Evolutionary conservation across 208 protist species (phyloP), one percentile per base, ranked within the genome.

Genomic region (Herpetomonas tarakana): DNA sequence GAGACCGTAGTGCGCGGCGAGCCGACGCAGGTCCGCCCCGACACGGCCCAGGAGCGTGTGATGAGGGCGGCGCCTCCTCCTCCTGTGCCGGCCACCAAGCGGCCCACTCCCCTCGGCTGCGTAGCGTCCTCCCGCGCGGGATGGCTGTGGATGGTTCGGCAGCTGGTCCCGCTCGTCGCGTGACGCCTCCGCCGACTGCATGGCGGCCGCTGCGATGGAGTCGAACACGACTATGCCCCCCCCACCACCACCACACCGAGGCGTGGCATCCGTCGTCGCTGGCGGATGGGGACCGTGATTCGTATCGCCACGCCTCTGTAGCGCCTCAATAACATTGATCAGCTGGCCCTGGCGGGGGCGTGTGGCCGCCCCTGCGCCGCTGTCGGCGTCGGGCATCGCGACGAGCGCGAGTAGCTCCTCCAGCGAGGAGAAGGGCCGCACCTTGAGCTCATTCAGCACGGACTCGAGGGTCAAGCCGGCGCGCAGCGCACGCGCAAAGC

Each of bases 151-250:
- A 14, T 14, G 38, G 6, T 22, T 46, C 28, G 0, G 56, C 57
- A 7, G 1, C 25, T 24, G 56, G 52, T n/a, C 28, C 38, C 19
- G 18, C 50, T 18, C 50, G 64, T 24, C 25, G 19, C 45, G 61
- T 28, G n/a, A 7, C 45, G 46, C 52, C 7, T 45, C 61, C 56
- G 46, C 29, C n/a, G 58, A 52, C 16, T 52, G 52, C 3, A 55
- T 46, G 18, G 50, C 84, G 25, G 73, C 69, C 2, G 62, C 81
- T 18, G 85, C 85, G 35, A 86, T 78, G 27, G 85, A 92, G 71
- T 92, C 85, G 14, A 92, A 49, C 6, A 76, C 78, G 27, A 92
- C 47, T 1, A 92, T n/a, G 22, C 76, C 82, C 2, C 64, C 58
- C 9, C 68, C 46, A 22, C 77, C 74, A 2, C 58, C 50, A 41